Base-by-base conservation (phyloP, 441 rosid species). In the Hura crepitans region DNA sequence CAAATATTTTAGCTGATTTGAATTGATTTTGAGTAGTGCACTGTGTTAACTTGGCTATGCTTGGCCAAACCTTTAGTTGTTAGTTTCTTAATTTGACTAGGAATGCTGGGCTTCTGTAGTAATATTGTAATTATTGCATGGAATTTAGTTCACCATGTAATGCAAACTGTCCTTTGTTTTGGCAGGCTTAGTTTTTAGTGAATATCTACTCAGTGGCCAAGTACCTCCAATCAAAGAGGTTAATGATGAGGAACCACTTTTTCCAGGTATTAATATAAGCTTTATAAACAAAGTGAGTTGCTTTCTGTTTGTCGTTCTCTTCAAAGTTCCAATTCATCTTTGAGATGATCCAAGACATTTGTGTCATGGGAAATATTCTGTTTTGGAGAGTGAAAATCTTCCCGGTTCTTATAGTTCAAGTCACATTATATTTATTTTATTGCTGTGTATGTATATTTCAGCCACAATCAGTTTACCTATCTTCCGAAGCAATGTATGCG, bases 151-250 rank as follows among this genome's bases (percentile, higher is more conserved):
- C 28, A 31, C 50, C 12, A 20, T 28, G 5, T 77, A 28, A 75
- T 18, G 30, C 22, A 25, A 4, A 62, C 37, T 12, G 0, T 28
- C 28, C 27, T 50, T 71, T 77, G 23, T 74, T 65, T 74, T 74
- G 70, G 73, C 86, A 91, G 98, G 97, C 83, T 80, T 94, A 76
- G 87, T 92, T 78, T 94, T 92, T 74, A 92, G 97, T 47, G 97
- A 94, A 73, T 92, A 94, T 74, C 97, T 92, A 68, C 89, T 90
- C 17, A 87, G 91, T 27, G 97, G 99, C 61, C 94, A 90, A 81
- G 94, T 95, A 74, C 97, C 97, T 79, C 73, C 87, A 39, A 79
- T 92, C 77, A 92, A 83, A 80, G 97, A 94, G 70, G 97, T 92
- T 80, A 94, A 92, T 70, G 89, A 85, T 18, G 97, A 89, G 80